A percentile compares a stretch with the other conserved stretches of the same genome.
These are phyloP conservation scores for Naganishia onofrii DNA, from an alignment of 768 basidiomycete species.

Conservation along the genomic window DNA sequence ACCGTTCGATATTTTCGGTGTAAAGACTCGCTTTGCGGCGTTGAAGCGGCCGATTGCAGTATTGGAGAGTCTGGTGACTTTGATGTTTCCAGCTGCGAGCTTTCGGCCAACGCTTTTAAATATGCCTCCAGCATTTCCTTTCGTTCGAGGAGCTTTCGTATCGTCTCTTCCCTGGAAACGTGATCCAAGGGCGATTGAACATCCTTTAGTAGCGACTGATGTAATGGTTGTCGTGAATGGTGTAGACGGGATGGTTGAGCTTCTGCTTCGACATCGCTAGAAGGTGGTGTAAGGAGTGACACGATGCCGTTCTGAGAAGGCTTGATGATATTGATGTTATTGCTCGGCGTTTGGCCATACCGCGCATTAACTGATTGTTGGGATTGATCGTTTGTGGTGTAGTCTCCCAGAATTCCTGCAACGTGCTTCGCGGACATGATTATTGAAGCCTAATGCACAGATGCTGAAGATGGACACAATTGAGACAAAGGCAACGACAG, in stretches of 20 bases:
- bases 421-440: constrained; percentile 1
- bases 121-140: constrained; percentile 14
- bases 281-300: constrained; percentile 1
- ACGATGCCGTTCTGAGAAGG: not conserved
- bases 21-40: not conserved
- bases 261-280: constrained; percentile 13
- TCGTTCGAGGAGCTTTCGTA: not conserved
- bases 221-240: not conserved
- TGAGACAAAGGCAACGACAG: not conserved
- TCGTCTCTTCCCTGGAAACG: not conserved
- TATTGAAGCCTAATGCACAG: not conserved
- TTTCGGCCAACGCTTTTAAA: not conserved
- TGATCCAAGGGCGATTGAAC: not conserved
- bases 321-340: not conserved
- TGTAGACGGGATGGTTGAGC: not conserved
- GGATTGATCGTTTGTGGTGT: constrained; percentile 5
- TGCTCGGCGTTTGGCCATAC: not conserved
- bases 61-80: not conserved
- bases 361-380: too few species aligned
- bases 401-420: constrained; percentile 10
- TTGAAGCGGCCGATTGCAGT: not conserved
- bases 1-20: not conserved
- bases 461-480: not conserved
- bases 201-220: not conserved
- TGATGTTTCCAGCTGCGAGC: not conserved